phyloP scores from a whole-genome alignment of 2,329 filamentous ascomycete species.

The Polychaeton citri region DNA sequence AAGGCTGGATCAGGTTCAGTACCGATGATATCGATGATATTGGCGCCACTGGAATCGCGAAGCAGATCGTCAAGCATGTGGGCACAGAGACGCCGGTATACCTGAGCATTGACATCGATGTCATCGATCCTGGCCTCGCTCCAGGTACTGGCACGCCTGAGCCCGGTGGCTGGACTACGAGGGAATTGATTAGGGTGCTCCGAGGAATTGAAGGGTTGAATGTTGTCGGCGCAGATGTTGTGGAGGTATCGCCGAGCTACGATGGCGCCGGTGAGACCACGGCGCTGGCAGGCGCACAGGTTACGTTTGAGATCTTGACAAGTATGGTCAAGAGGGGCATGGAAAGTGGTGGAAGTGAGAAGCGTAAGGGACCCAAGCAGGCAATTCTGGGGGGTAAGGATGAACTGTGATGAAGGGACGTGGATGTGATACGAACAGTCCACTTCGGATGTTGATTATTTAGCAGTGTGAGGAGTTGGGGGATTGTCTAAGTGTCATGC shows the following conservation, averaged over 20 bases:
- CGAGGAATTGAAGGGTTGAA: conserved; percentile 72
- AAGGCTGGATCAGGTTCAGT: conserved; percentile 70
- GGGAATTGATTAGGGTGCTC: conserved; percentile 74
- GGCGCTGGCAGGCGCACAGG: conserved; percentile 68
- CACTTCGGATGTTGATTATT: too few relatives aligned
- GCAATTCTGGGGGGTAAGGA: too few relatives aligned
- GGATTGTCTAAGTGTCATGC: too few relatives aligned
- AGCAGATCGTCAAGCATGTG: conserved; percentile 56
- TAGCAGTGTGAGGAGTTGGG: too few relatives aligned
- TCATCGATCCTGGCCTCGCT: conserved; percentile 58
- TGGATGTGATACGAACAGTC: too few relatives aligned
- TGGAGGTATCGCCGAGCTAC: conserved; percentile 78
- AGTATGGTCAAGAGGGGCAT: conserved; percentile 51
- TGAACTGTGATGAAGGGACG: too few relatives aligned
- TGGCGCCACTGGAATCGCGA: conserved; percentile 56
- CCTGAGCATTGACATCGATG: conserved; percentile 68
- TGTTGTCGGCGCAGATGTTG: conserved; percentile 77
- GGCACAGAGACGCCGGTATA: conserved; percentile 69
- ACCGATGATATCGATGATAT: conserved; percentile 80
- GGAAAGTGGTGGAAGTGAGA: too few relatives aligned
- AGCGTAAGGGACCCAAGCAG: too few relatives aligned
- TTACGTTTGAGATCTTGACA: conserved; percentile 75
- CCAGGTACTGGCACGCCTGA: conserved; percentile 73
- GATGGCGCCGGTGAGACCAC: conserved; percentile 71
- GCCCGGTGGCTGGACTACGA: conserved; percentile 79